These are phyloP conservation scores for Lachnellula suecica DNA, from an alignment of 2,329 filamentous ascomycete genomes.

Conservation along the genomic window DNA sequence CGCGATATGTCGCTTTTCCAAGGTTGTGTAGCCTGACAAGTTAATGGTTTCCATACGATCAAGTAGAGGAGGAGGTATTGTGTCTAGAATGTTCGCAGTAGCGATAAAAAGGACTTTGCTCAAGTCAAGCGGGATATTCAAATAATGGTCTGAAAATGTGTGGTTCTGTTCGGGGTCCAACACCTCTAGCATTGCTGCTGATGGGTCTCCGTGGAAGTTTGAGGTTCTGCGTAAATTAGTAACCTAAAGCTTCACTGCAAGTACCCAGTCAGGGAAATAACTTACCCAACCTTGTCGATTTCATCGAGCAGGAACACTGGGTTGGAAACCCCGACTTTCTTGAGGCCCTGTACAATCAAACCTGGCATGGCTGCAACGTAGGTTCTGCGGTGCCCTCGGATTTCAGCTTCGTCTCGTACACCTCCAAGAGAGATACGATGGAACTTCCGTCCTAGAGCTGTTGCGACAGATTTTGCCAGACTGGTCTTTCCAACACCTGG, in stretches of 20 bases:
- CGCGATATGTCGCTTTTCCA: slow-evolving; percentile 96
- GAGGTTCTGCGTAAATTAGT: slow-evolving; percentile 51
- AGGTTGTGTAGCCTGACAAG: slow-evolving; percentile 90
- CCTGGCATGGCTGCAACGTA: slow-evolving; percentile 99
- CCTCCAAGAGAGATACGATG: slow-evolving; percentile 95
- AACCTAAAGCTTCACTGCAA: neutral
- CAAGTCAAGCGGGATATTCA: slow-evolving; percentile 92
- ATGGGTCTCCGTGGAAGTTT: slow-evolving; percentile 93
- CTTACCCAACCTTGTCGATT: slow-evolving; percentile 83
- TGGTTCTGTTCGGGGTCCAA: slow-evolving; percentile 97
- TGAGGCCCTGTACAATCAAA: slow-evolving; percentile 86
- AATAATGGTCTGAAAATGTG: slow-evolving; percentile 92
- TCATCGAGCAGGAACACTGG: slow-evolving; percentile 95
- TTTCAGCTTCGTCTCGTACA: slow-evolving; percentile 94
- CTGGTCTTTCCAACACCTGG: slow-evolving; percentile 97
- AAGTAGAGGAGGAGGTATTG: slow-evolving; percentile 88
- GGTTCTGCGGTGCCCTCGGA: slow-evolving; percentile 88
- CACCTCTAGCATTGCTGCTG: slow-evolving; percentile 96
- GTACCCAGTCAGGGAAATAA: neutral
- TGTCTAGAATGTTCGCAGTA: slow-evolving; percentile 92
- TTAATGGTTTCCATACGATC: slow-evolving; percentile 97
- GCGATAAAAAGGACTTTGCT: slow-evolving; percentile 98
- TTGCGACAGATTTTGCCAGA: slow-evolving; percentile 87
- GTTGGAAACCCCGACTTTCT: slow-evolving; percentile 94
- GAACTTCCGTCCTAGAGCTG: slow-evolving; percentile 90